Evolutionary conservation across 352 stramenopile genomes (phyloP).

Genomic region (Globisporangium alternatum): DNA sequence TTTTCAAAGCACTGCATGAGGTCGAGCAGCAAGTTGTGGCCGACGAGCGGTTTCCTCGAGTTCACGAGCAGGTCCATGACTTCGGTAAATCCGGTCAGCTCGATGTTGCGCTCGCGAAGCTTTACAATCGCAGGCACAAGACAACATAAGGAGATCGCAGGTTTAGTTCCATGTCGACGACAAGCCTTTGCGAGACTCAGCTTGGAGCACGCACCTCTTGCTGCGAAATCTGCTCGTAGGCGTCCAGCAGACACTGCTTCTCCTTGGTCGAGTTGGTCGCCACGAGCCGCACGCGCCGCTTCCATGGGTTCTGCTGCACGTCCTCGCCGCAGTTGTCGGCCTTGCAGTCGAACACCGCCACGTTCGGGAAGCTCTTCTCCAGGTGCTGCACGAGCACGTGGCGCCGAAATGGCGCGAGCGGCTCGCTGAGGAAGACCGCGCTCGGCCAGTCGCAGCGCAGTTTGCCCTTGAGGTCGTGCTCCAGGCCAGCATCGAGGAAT

Average conservation of each 20-base stretch:
- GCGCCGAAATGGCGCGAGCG: constrained; percentile 60
- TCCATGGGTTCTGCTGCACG: constrained; percentile 46
- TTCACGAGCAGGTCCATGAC: constrained; percentile 53
- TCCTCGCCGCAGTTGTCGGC: constrained; percentile 44
- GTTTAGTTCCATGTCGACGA: neutral
- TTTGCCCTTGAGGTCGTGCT: constrained; percentile 14
- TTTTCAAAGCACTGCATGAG: constrained; percentile 81
- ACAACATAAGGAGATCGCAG: neutral
- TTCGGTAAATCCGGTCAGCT: constrained; percentile 62
- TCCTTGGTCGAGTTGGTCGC: constrained; percentile 22
- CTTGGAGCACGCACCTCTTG: constrained; percentile 18
- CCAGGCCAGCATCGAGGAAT: constrained; percentile 35
- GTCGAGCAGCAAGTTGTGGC: constrained; percentile 81
- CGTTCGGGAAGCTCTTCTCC: constrained; percentile 35
- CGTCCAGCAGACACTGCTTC: constrained; percentile 28
- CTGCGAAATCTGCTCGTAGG: constrained; percentile 28
- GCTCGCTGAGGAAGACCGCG: constrained; percentile 51
- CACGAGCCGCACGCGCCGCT: constrained; percentile 58
- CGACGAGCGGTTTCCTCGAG: constrained; percentile 51
- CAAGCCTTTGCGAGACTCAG: neutral
- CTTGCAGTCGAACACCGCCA: constrained; percentile 57
- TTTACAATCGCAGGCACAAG: neutral
- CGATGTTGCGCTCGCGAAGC: constrained; percentile 45
- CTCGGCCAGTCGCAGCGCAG: constrained; percentile 20
- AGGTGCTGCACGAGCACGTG: constrained; percentile 54